phyloP scores from a whole-genome alignment of 2,329 filamentous ascomycete species.

The Paecilomyces sp. region DNA sequence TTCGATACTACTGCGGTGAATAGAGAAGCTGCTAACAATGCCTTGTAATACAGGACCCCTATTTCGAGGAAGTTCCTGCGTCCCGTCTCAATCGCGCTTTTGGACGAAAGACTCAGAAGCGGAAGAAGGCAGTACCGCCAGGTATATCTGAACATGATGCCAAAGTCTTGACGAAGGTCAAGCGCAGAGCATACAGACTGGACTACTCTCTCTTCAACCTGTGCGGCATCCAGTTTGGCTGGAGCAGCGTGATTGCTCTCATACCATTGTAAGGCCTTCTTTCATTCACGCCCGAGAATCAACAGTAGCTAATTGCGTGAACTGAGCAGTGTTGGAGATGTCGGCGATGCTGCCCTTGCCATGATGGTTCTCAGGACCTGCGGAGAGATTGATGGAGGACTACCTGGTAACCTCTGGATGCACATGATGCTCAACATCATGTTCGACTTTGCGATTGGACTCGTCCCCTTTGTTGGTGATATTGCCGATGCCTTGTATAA shows the following conservation, averaged over 20 bases:
- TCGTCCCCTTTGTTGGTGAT: constrained; percentile 46
- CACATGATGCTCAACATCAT: constrained; percentile 76
- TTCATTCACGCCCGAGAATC: not conserved
- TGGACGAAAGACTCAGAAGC: constrained; percentile 68
- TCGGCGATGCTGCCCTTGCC: constrained; percentile 65
- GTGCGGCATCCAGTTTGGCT: constrained; percentile 78
- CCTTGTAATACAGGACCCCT: constrained; percentile 62
- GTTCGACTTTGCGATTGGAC: constrained; percentile 41
- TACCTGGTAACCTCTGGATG: constrained; percentile 49
- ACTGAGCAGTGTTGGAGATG: constrained; percentile 63
- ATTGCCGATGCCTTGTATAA: constrained; percentile 41
- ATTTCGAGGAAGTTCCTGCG: constrained; percentile 75
- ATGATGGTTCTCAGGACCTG: constrained; percentile 68
- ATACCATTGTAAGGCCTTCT: constrained; percentile 64
- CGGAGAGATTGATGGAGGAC: constrained; percentile 66
- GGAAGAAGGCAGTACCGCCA: constrained; percentile 74
- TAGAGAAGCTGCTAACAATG: not conserved
- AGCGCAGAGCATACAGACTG: constrained; percentile 74
- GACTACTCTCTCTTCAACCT: constrained; percentile 80
- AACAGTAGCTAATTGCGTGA: not conserved
- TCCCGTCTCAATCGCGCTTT: constrained; percentile 60
- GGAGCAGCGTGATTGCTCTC: constrained; percentile 78
- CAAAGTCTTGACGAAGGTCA: constrained; percentile 75
- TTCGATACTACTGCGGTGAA: not conserved
- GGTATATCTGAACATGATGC: constrained; percentile 79